phyloP scores from a whole-genome alignment of 495 filamentous ascomycete species.

The Aspergillus leporis region DNA sequence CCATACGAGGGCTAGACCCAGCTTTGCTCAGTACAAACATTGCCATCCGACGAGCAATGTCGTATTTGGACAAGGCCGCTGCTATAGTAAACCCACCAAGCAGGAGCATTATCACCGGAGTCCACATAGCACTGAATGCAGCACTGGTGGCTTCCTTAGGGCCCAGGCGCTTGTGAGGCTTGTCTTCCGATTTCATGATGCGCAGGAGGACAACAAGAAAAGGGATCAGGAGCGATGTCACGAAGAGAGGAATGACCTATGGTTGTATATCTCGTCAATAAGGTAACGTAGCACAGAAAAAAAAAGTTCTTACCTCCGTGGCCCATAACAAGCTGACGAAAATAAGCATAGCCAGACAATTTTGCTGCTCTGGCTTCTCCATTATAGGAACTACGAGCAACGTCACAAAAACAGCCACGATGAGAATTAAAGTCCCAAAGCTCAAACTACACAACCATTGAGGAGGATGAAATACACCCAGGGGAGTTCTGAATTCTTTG shows the following conservation, averaged over 20 bases:
- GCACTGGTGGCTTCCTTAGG: slow-evolving; percentile 74
- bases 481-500: slow-evolving; percentile 75
- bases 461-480: slow-evolving; percentile 75
- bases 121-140: slow-evolving; percentile 97
- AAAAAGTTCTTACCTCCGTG: slow-evolving; percentile 68
- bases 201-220: slow-evolving; percentile 87
- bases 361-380: slow-evolving; percentile 85
- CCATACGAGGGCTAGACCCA: slow-evolving; percentile 81
- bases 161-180: slow-evolving; percentile 66
- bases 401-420: slow-evolving; percentile 69
- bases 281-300: neutral
- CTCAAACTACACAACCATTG: slow-evolving; percentile 80
- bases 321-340: slow-evolving; percentile 96
- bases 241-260: slow-evolving; percentile 93
- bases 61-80: slow-evolving; percentile 93
- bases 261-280: slow-evolving; percentile 26
- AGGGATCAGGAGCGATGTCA: slow-evolving; percentile 90
- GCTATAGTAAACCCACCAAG: slow-evolving; percentile 96
- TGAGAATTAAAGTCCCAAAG: slow-evolving; percentile 73
- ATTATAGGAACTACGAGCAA: slow-evolving; percentile 76
- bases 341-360: slow-evolving; percentile 89
- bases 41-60: slow-evolving; percentile 95
- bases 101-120: slow-evolving; percentile 96
- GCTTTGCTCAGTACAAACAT: slow-evolving; percentile 97
- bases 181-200: slow-evolving; percentile 76